Percentiles rank a stretch among this genome's conserved stretches.
Evolutionary conservation across 441 rosid genomes (phyloP).

Genomic region (Populus tomentosa): DNA sequence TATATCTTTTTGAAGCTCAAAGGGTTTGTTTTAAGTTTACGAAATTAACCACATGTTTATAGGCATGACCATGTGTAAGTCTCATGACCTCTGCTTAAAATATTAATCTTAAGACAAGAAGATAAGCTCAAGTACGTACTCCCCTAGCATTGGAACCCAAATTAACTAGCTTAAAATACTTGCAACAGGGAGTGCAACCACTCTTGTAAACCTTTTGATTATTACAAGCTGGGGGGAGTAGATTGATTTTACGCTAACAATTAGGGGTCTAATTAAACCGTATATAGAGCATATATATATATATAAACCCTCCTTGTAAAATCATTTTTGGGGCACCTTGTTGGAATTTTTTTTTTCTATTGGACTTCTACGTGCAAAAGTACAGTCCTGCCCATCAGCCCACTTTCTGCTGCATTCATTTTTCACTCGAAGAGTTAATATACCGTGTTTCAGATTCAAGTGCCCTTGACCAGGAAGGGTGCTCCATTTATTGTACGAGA

Average conservation of each 20-base stretch:
- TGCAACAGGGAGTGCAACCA: background rate
- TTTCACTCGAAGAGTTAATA: background rate
- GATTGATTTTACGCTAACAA: background rate
- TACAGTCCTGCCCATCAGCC: slow-evolving; percentile 18
- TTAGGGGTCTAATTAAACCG: background rate
- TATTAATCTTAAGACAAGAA: background rate
- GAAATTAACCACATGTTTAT: slow-evolving; percentile 26
- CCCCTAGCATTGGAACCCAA: background rate
- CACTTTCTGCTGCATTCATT: background rate
- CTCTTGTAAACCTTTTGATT: slow-evolving; percentile 5
- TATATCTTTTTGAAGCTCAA: slow-evolving; percentile 12
- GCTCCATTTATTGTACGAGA: slow-evolving; percentile 7
- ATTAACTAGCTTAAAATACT: slow-evolving; percentile 1
- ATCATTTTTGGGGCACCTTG: background rate
- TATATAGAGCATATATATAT: no score
- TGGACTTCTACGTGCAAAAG: slow-evolving; percentile 16
- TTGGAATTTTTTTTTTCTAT: no score
- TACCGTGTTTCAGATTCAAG: background rate
- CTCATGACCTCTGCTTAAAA: background rate
- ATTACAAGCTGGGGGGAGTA: background rate
- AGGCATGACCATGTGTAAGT: slow-evolving; percentile 24
- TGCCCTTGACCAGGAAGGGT: slow-evolving; percentile 13
- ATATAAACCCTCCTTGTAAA: background rate
- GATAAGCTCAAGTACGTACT: slow-evolving; percentile 22
- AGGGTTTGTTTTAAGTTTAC: slow-evolving; percentile 27